Evolutionary conservation across 768 basidiomycete species (phyloP).

Genomic region (Candolleomyces aberdarensis): DNA sequence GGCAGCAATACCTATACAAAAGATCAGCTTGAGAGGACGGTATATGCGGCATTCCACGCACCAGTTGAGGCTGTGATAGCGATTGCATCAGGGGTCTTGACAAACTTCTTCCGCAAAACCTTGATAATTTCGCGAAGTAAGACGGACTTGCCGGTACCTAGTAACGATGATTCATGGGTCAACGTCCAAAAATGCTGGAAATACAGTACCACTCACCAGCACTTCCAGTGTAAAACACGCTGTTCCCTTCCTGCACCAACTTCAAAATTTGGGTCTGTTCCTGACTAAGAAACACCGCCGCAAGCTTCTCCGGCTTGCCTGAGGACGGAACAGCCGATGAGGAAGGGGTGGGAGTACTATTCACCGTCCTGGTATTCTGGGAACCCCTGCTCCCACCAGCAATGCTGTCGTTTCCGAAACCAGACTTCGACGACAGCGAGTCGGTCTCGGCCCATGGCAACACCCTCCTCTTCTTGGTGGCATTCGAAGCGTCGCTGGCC

Average conservation of each 20-base stretch:
- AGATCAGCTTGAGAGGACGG: neutral
- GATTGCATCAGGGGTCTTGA: constrained; percentile 62
- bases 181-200: neutral
- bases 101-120: constrained; percentile 54
- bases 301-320: constrained; percentile 23
- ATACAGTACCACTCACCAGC: constrained; percentile 63
- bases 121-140: constrained; percentile 89
- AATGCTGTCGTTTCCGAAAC: constrained; percentile 17
- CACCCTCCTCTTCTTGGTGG: constrained; percentile 52
- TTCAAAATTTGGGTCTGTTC: constrained; percentile 86
- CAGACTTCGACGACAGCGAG: constrained; percentile 34
- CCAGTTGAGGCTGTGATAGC: constrained; percentile 96
- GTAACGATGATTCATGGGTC: neutral
- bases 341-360: constrained; percentile 15
- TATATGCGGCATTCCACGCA: constrained; percentile 20
- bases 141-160: constrained; percentile 97
- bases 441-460: constrained; percentile 49
- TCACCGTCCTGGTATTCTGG: neutral
- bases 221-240: constrained; percentile 94
- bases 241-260: constrained; percentile 69
- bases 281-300: constrained; percentile 64
- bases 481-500: constrained; percentile 15
- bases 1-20: constrained; percentile 78
- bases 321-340: constrained; percentile 8
- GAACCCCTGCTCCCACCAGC: neutral